Evolutionary conservation across 2,329 filamentous ascomycete genomes (phyloP), one percentile per base, ranked within the genome.

Genomic region (Colletotrichum sidae): DNA sequence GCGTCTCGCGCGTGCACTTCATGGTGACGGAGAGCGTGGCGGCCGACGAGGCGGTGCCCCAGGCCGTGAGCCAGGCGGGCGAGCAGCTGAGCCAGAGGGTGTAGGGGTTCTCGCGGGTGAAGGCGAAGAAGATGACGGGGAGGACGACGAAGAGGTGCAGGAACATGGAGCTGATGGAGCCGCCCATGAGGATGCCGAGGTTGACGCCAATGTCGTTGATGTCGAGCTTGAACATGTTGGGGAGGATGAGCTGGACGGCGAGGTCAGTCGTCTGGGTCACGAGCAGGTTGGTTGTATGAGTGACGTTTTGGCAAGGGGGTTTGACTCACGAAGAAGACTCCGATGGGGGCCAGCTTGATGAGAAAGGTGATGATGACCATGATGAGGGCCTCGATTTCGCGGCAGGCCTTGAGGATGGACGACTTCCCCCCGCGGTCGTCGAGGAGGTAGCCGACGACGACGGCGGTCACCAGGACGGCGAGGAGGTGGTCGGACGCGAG

Each of bases 41-140:
- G 11, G 84, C 84, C 2, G 81, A 84, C 1, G 82, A 84, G 1
- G 84, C 83, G 10, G 83, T 81, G 44, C 84, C 83, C 83, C 84
- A 86, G 1, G 83, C 84, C 1, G 83, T 85, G 55, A 85, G 76
- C 84, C 84, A 86, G 0, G 83, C 83, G 0, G 80, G 81, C 3
- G 81, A 82, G 65, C 78, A 80, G 64, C 78, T 81, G 64, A 83
- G 15, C 83, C 83, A 85, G 69, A 79, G 76, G 0, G 75, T 59
- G 58, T 83, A 86, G 0, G 83, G 82, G 68, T 86, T 86, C 64
- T 73, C 71, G 54, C 81, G 73, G 1, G 77, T 78, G 59, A 83
- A 74, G 17, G 45, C 47, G 55, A 79, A 79, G 74, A 77, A 83
- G 41, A 83, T 69, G 47, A 77, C 66, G 0, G 83, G 84, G 0